Evolutionary conservation across 805 yeast species (phyloP), one percentile per base, ranked within the genome.

Genomic region (Jamesozyma spencerorum): DNA sequence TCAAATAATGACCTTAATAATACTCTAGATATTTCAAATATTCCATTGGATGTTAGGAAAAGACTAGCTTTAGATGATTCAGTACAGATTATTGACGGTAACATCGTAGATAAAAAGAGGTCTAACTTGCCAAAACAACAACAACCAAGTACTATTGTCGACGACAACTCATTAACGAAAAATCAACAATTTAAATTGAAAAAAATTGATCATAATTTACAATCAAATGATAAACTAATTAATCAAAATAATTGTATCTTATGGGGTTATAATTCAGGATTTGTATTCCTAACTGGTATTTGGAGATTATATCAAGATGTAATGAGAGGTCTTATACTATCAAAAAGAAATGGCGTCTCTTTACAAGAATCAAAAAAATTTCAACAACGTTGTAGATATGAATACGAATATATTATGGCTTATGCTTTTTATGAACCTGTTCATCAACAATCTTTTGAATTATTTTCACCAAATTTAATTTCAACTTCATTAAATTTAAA

Each of bases 221-320:
- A 38, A 15, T 27, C 37, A 20, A 43, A 46, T 19, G 42, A 40
- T 22, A 47, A 46, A 22, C 45, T 57, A 22, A 50, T 60, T 37
- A 58, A 57, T 36, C 54, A 54, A 49, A 75, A 71, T 43, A 81
- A 83, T 50, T 75, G 86, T 75, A 74, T 86, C 41, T 78, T 85
- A 47, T 86, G 95, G 95, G 92, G 83, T 58, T 79, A 81, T 55
- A 74, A 72, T 48, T 78, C 92, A 2, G 95, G 95, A 0, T 80
- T 79, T 56, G 95, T 86, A 10, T 94, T 85, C 52, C 69, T 86
- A 38, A 86, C 95, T 0, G 94, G 94, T 0, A 71, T 86, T 38
- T 86, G 95, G 95, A 84, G 87, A 58, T 46, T 60, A 26, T 60
- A 55, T 47, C 65, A 60, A 47, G 64, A 59, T 44, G 58, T 59